Conservation (phyloP, 1,284 basidiomycete genomes). For the Microbotryum lychnidis-dioicae region DNA sequence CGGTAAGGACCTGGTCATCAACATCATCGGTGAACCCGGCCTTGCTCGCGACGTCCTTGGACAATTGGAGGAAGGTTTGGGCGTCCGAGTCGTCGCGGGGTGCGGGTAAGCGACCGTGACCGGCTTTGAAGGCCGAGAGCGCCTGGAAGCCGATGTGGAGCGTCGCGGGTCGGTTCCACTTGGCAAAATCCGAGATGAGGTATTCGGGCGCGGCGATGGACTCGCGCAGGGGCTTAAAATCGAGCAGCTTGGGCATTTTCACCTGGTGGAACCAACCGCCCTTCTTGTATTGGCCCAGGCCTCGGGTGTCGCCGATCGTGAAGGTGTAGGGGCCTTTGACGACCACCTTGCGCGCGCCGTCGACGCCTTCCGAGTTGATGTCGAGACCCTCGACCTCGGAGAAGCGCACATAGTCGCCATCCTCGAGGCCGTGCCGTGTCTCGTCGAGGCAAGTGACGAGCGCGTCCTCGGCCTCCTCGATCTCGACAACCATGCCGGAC, state of each 20-base stretch:
- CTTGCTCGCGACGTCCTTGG: constrained; percentile 62
- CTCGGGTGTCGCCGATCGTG: constrained; percentile 79
- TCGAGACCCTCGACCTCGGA: constrained; percentile 95
- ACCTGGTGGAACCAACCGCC: constrained; percentile 98
- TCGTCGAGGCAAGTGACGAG: constrained; percentile 96
- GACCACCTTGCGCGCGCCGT: constrained; percentile 66
- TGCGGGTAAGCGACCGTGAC: constrained; percentile 63
- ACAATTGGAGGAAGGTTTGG: constrained; percentile 57
- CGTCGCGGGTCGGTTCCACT: constrained; percentile 85
- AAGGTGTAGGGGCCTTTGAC: constrained; percentile 98
- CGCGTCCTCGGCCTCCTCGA: constrained; percentile 78
- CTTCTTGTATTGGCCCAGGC: constrained; percentile 66
- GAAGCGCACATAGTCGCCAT: constrained; percentile 97
- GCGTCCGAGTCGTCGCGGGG: constrained; percentile 82
- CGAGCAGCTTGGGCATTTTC: constrained; percentile 94
- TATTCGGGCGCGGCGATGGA: constrained; percentile 74
- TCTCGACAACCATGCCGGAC: constrained; percentile 88
- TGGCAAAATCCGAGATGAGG: constrained; percentile 95
- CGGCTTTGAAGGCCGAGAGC: constrained; percentile 63
- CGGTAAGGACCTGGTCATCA: constrained; percentile 66
- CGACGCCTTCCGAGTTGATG: constrained; percentile 31
- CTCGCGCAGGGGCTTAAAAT: constrained; percentile 90
- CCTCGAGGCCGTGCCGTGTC: constrained; percentile 92
- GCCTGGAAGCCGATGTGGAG: constrained; percentile 95
- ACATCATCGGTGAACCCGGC: constrained; percentile 53